A percentile compares a stretch with the other conserved stretches of the same genome.
Conservation (phyloP, 2,329 filamentous ascomycete species). For the Paecilomyces sp. region DNA sequence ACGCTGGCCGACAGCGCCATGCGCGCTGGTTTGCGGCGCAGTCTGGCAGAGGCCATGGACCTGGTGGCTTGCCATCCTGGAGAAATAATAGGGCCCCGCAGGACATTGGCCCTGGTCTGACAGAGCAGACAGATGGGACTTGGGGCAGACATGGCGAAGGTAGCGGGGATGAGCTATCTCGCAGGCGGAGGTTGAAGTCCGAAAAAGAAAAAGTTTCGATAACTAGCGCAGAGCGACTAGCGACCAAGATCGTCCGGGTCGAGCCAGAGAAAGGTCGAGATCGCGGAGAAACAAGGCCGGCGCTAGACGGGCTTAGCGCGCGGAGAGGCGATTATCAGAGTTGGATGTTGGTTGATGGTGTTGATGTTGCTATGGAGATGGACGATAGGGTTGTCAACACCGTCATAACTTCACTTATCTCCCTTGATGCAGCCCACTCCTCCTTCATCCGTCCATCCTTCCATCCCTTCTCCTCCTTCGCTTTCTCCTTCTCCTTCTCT, state of each 20-base stretch:
- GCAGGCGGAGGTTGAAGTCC: background rate
- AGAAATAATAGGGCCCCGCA: slow-evolving; percentile 7
- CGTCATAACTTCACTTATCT: slow-evolving; percentile 14
- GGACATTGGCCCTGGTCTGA: slow-evolving; percentile 16
- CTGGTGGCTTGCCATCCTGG: slow-evolving; percentile 23
- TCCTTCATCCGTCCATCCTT: slow-evolving; percentile 8
- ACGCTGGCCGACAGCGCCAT: slow-evolving; percentile 30
- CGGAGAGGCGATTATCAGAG: background rate
- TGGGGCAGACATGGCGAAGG: slow-evolving; percentile 3
- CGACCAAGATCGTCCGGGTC: background rate
- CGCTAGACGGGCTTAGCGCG: background rate
- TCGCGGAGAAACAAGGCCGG: background rate
- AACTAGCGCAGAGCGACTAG: background rate
- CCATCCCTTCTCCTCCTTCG: slow-evolving; percentile 8
- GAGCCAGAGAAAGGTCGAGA: background rate
- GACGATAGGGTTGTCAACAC: slow-evolving; percentile 19
- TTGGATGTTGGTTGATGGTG: no score
- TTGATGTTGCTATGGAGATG: background rate
- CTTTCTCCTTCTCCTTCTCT: slow-evolving; percentile 6
- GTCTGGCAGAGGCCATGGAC: slow-evolving; percentile 21
- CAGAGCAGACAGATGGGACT: slow-evolving; percentile 26
- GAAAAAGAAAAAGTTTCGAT: background rate
- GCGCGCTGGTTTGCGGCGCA: slow-evolving; percentile 28
- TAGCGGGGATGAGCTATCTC: background rate
- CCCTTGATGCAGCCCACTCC: slow-evolving; percentile 6